Base-by-base conservation (phyloP, 75 land plant species). In the Gnetum montanum region DNA sequence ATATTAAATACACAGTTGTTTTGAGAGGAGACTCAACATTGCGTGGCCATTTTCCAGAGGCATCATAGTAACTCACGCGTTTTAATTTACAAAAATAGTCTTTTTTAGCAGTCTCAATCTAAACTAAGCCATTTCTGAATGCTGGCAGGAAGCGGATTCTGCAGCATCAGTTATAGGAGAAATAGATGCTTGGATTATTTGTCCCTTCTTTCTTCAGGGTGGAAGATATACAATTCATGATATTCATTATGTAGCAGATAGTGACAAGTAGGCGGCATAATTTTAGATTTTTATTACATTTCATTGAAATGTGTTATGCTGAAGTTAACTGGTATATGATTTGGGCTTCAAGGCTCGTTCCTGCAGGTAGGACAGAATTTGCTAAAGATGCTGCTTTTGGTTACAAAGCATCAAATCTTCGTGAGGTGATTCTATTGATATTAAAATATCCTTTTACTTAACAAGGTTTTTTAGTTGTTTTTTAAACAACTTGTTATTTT, bases 11-110 rank as follows among this genome's bases (percentile, higher is more conserved):
- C 58, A 90, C 97, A 4, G 79, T 95, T 34, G 99, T 95, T 59
- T 73, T 95, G 13, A 75, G 99, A 53, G 97, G 99, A 44, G 99
- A 95, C 69, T 95, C 96, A 53, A 95, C 99, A 12, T 78, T 95
- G 28, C 92, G 99, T 36, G 99, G 99, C 59, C 99, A 95, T 57
- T 95, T 95, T 68, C 99, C 99, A 37, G 83, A 95, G 96, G 99
- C 63, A 77, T 63, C 56, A 13, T 48, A 33, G 18, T n/a, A n/a
- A n/a, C n/a, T n/a, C n/a, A n/a, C n/a, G 0, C 34, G n/a, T n/a
- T n/a, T n/a, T n/a, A n/a, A n/a, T n/a, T n/a, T n/a, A n/a, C n/a
- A n/a, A n/a, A n/a, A n/a, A n/a, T n/a, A n/a, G n/a, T n/a, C n/a
- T n/a, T n/a, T n/a, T n/a, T n/a, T n/a, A n/a, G n/a, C n/a, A n/a